Percentiles rank a stretch among this genome's conserved stretches.
phyloP scores from a whole-genome alignment of 208 protist species.

The Herpetomonas tarakana region DNA sequence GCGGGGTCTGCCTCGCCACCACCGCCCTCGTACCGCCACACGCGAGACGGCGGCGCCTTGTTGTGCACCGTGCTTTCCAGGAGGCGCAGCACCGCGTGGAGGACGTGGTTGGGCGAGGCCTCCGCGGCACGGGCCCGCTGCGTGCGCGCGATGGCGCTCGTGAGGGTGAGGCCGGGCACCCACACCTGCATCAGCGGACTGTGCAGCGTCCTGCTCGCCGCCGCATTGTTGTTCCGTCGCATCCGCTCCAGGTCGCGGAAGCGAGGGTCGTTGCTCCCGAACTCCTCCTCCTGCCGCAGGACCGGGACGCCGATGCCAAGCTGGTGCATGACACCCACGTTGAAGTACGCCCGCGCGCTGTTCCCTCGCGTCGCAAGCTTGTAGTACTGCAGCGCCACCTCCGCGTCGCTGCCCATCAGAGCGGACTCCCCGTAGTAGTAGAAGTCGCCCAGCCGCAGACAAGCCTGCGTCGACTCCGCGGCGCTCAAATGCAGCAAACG shows the following conservation, averaged over 20 bases:
- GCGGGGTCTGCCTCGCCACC: too few relatives aligned
- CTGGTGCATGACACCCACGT: conserved; percentile 69
- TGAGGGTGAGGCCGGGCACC: background rate
- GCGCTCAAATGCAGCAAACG: conserved; percentile 34
- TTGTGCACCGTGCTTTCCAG: background rate
- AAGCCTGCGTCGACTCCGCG: conserved; percentile 22
- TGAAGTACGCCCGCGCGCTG: conserved; percentile 49
- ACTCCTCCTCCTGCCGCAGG: background rate
- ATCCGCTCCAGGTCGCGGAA: too few relatives aligned
- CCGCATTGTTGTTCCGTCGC: background rate
- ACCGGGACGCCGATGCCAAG: conserved; percentile 26
- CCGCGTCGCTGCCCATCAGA: conserved; percentile 40
- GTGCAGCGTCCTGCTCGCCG: background rate
- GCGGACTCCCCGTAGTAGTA: conserved; percentile 63
- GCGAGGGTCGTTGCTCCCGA: background rate
- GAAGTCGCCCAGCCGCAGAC: conserved; percentile 66
- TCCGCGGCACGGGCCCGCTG: background rate
- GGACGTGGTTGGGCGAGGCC: background rate
- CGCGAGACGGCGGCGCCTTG: background rate
- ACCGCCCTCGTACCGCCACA: background rate
- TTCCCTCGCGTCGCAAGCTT: conserved; percentile 25
- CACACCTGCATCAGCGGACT: background rate
- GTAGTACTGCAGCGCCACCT: conserved; percentile 58
- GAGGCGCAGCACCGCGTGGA: background rate
- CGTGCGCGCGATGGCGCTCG: background rate